A percentile compares a stretch with the other conserved stretches of the same genome.
phyloP scores from a whole-genome alignment of 2,329 filamentous ascomycete species.

The Fusarium subglutinans region DNA sequence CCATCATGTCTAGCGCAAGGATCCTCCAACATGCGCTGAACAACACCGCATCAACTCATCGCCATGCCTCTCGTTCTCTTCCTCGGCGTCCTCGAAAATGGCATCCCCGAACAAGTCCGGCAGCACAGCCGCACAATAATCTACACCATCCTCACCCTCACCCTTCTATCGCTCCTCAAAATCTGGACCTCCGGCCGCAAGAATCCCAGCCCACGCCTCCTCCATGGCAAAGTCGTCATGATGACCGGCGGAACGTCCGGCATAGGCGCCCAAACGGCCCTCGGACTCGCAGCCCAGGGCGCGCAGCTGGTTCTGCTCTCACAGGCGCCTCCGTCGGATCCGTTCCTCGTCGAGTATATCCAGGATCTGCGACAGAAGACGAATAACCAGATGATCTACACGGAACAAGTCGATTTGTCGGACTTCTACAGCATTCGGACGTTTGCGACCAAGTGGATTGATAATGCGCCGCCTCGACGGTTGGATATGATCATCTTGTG shows the following conservation, averaged over 20 bases:
- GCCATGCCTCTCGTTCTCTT: slow-evolving; percentile 65
- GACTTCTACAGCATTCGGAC: slow-evolving; percentile 89
- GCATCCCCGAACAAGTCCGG: slow-evolving; percentile 60
- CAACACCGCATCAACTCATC: slow-evolving; percentile 8
- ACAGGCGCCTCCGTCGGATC: slow-evolving; percentile 80
- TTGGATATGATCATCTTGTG: slow-evolving; percentile 93
- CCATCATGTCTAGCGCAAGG: neutral
- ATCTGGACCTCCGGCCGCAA: slow-evolving; percentile 78
- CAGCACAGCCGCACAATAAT: slow-evolving; percentile 55
- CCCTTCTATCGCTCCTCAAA: slow-evolving; percentile 65
- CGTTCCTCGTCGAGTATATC: slow-evolving; percentile 92
- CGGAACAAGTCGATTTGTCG: slow-evolving; percentile 90
- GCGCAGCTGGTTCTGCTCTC: slow-evolving; percentile 93
- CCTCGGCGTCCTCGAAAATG: slow-evolving; percentile 57
- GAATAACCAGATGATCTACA: slow-evolving; percentile 88
- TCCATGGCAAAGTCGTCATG: slow-evolving; percentile 94
- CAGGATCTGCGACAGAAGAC: slow-evolving; percentile 83
- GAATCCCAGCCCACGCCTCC: slow-evolving; percentile 80
- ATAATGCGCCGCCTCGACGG: slow-evolving; percentile 88
- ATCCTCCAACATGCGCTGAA: slow-evolving; percentile 24
- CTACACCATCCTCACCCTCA: slow-evolving; percentile 50
- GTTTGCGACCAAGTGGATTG: slow-evolving; percentile 98
- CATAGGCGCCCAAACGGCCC: slow-evolving; percentile 81
- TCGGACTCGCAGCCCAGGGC: slow-evolving; percentile 79
- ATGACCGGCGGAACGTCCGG: slow-evolving; percentile 95